Evolutionary conservation across 768 basidiomycete genomes (phyloP), one percentile per base, ranked within the genome.

Genomic region (Collybiopsis confluens): DNA sequence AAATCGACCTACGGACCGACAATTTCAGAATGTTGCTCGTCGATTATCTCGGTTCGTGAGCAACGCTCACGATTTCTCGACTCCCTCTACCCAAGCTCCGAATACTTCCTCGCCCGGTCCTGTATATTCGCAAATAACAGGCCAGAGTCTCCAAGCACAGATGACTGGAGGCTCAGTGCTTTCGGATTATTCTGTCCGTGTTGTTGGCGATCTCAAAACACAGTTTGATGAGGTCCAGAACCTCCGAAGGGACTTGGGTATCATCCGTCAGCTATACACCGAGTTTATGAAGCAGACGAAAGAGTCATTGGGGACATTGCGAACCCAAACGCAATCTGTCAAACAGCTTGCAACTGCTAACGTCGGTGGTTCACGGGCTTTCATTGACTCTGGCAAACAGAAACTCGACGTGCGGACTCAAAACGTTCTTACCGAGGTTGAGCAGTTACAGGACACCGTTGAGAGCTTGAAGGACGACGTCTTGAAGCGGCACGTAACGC

Each of bases 211-310:
- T 63, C 78, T 98, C 56, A 89, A 90, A 68, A 88, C 86, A 2
- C 95, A 98, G 64, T 93, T 94, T 64, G 92, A 96, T 68, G 94
- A 97, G 63, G 88, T 98, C 13, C 93, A 95, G 66, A 90, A 91
- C 62, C 77, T 99, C 18, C 88, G 97, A 11, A 84, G 95, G 1
- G 97, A 98, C 64, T 76, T 99, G 6, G 94, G 90, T 0, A 80
- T 91, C 62, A 92, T 97, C 85, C 83, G 94, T 3, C 96, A 98
- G 71, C 73, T 97, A 24, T 98, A 99, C 69, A 86, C 86, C 27
- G 92, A 96, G 60, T 98, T 98, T 65, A 87, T 93, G 79, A 85
- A 84, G 61, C 82, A 88, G 66, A 97, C 96, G 16, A 95, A 96
- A 70, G 87, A 88, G 11, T 86, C 90, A 4, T 79, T 98, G 38